Evolutionary conservation across 2,329 filamentous ascomycete genomes (phyloP), one percentile per base, ranked within the genome.

Genomic region (Pseudopithomyces maydicus): DNA sequence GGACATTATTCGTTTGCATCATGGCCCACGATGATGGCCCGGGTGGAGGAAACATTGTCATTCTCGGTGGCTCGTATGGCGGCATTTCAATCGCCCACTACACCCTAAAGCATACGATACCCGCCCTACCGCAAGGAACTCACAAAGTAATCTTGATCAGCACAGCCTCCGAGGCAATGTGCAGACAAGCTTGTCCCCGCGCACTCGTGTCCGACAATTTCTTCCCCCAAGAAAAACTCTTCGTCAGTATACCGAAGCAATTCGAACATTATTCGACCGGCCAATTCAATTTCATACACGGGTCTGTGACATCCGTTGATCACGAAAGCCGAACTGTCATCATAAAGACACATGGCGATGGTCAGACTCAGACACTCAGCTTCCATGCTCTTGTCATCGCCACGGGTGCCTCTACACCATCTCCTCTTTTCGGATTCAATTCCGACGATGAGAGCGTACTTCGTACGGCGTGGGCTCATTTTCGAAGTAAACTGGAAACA

Each of bases 11-110:
- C 10, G 14, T 23, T 12, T n/a, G 38, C 17, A 45, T 5, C 15
- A 50, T 55, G 53, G 20, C 45, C 32, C 36, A 17, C 8, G 8
- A 32, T 8, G 26, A 20, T 12, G 14, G 8, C 33, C n/a, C 54
- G 14, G 20, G 36, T 20, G 20, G 53, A 22, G 65, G 56, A 38
- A 73, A 74, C 55, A 74, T 78, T 52, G 59, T 78, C 41, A 69
- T 78, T 51, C 69, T 77, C 8, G 76, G 76, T 6, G 72, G 67
- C 11, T 78, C 76, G 0, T 78, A 74, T 58, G 71, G 63, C 29
- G 76, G 76, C 20, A 57, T 77, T 6, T 73, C 76, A 1, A 69
- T 65, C 29, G 74, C 76, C 2, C 74, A 78, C 43, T 63, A 71
- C 42, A 64, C 76, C 44, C 64, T 78, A 38, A 71, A 73, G 57